Conservation (phyloP, 148 eudicot genomes). For the Cornus florida region DNA sequence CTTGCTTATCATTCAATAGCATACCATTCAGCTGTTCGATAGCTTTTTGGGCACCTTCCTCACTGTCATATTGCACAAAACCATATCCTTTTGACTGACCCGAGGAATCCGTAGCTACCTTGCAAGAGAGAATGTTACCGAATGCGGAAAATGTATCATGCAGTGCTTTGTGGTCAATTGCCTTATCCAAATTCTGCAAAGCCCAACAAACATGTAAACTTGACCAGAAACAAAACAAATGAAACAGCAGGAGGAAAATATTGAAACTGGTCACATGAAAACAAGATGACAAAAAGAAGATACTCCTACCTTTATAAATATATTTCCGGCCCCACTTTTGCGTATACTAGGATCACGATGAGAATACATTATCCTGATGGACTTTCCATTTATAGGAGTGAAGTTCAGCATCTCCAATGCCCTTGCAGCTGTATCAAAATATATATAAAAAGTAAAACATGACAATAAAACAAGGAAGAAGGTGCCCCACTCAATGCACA, state of each 20-base stretch:
- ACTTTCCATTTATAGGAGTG: slow-evolving; percentile 66
- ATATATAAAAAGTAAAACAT: not conserved
- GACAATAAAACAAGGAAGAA: slow-evolving; percentile 2
- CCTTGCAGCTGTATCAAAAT: slow-evolving; percentile 58
- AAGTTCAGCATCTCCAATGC: slow-evolving; percentile 73
- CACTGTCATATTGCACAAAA: slow-evolving; percentile 85
- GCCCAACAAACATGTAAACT: slow-evolving; percentile 12
- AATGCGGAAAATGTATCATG: slow-evolving; percentile 80
- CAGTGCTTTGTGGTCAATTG: slow-evolving; percentile 79
- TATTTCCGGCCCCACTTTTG: slow-evolving; percentile 76
- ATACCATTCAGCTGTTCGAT: slow-evolving; percentile 84
- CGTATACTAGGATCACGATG: slow-evolving; percentile 78
- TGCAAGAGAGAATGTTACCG: slow-evolving; percentile 83
- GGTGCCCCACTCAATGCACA: not conserved
- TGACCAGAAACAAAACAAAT: not conserved
- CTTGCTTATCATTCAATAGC: slow-evolving; percentile 87
- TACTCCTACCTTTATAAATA: slow-evolving; percentile 74
- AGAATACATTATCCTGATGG: slow-evolving; percentile 85
- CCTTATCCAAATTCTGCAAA: slow-evolving; percentile 84
- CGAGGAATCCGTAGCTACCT: slow-evolving; percentile 70
- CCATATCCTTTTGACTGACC: slow-evolving; percentile 96
- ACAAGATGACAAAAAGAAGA: not conserved
- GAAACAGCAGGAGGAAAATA: not conserved
- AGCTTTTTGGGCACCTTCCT: slow-evolving; percentile 78
- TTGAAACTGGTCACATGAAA: not conserved